phyloP scores from a whole-genome alignment of 2,329 filamentous ascomycete genomes.

The Mycocentrospora acerina region DNA sequence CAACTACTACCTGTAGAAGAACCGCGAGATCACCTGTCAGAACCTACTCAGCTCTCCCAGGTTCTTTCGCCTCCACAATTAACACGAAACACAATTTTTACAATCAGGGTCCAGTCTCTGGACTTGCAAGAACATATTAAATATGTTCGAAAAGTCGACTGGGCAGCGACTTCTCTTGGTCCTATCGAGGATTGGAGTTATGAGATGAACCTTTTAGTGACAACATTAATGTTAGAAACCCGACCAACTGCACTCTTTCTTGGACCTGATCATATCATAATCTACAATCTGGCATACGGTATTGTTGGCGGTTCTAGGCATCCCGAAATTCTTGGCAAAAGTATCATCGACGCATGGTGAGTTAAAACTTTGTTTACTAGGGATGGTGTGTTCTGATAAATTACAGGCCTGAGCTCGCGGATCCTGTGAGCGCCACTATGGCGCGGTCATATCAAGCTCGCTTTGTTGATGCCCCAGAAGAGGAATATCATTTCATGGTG shows the following conservation, averaged over 20 bases:
- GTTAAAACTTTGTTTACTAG: not conserved
- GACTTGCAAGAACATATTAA: constrained; percentile 11
- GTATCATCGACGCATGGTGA: constrained; percentile 13
- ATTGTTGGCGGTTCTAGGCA: constrained; percentile 8
- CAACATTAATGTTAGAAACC: constrained; percentile 14
- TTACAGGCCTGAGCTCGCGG: constrained; percentile 7
- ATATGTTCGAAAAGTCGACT: constrained; percentile 8
- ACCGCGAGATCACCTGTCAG: too few relatives aligned
- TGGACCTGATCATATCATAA: constrained; percentile 12
- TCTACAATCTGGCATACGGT: constrained; percentile 17
- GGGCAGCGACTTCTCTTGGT: constrained; percentile 11
- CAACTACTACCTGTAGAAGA: too few relatives aligned
- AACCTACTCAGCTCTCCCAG: too few relatives aligned
- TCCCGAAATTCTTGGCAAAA: constrained; percentile 10
- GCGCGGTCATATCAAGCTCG: constrained; percentile 6
- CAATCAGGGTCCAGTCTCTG: constrained; percentile 10
- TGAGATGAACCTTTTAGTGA: constrained; percentile 10
- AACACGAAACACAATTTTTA: constrained; percentile 15
- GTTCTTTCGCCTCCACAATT: too few relatives aligned
- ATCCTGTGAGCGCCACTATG: constrained; percentile 4
- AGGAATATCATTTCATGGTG: constrained; percentile 16
- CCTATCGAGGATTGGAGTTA: constrained; percentile 12
- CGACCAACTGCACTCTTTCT: constrained; percentile 14
- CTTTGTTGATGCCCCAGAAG: constrained; percentile 12
- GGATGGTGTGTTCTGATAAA: constrained; percentile 1